Percentiles rank a stretch among this genome's conserved stretches.
These are phyloP conservation scores for Vaccinium myrtillus DNA, from an alignment of 148 eudicot genomes.

Conservation along the genomic window DNA sequence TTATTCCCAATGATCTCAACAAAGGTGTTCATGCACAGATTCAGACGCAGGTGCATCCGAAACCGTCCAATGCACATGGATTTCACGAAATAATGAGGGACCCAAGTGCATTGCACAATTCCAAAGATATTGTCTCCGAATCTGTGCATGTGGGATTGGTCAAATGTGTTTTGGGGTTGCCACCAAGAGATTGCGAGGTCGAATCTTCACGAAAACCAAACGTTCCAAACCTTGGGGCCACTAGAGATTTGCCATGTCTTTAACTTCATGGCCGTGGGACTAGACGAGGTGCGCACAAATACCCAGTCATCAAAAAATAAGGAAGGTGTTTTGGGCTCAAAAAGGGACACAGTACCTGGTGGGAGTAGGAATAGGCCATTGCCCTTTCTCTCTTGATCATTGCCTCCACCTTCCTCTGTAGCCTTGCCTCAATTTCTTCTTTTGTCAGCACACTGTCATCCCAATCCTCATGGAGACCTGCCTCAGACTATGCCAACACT, in stretches of 20 bases:
- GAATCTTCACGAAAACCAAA: no score
- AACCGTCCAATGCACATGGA: not conserved
- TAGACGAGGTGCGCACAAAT: no score
- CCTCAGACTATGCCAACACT: conserved; percentile 32
- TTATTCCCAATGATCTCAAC: not conserved
- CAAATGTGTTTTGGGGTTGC: not conserved
- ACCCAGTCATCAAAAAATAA: no score
- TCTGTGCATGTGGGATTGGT: not conserved
- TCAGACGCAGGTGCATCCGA: not conserved
- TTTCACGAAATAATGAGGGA: not conserved
- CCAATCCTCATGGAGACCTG: conserved; percentile 59
- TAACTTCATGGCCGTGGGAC: no score
- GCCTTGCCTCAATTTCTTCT: conserved; percentile 73
- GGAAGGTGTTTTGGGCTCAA: not conserved
- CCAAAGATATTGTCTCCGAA: not conserved
- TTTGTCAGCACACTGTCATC: conserved; percentile 84
- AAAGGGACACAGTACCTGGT: conserved; percentile 46
- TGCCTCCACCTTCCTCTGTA: conserved; percentile 76
- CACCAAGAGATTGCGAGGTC: no score
- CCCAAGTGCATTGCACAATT: not conserved
- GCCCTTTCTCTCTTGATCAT: conserved; percentile 81
- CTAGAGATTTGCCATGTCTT: no score
- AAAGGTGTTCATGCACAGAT: not conserved
- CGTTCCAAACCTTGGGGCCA: no score
- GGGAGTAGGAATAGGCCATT: conserved; percentile 90